phyloP scores from a whole-genome alignment of 2,329 filamentous ascomycete species.

The Diaporthe eres region DNA sequence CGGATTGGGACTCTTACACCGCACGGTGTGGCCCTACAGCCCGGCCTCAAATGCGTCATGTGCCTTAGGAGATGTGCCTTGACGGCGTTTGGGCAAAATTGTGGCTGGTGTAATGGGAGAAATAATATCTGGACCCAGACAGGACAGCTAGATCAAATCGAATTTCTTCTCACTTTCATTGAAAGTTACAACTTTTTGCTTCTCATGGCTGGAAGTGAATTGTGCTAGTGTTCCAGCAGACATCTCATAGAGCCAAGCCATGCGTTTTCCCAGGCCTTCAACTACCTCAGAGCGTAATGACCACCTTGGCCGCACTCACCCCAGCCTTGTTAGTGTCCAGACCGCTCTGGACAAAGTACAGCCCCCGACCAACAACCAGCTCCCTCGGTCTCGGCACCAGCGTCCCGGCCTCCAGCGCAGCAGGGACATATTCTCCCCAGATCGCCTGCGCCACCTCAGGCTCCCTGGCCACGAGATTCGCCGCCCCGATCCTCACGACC shows the following conservation, averaged over 20 bases:
- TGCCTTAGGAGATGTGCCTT: background rate
- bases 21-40: background rate
- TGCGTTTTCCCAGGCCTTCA: background rate
- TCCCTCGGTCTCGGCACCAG: constrained; percentile 47
- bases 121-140: too few relatives aligned
- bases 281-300: constrained; percentile 45
- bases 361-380: constrained; percentile 47
- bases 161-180: background rate
- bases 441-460: constrained; percentile 24
- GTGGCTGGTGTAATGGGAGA: background rate
- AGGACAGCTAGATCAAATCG: background rate
- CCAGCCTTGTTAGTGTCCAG: constrained; percentile 49
- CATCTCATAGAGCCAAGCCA: background rate
- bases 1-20: background rate
- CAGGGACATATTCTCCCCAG: constrained; percentile 46
- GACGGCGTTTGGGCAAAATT: background rate
- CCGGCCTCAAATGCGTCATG: background rate
- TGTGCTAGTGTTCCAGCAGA: background rate
- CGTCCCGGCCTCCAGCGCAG: constrained; percentile 46
- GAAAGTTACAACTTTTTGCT: too few relatives aligned
- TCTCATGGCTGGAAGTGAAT: too few relatives aligned
- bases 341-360: constrained; percentile 50
- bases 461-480: constrained; percentile 25
- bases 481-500: constrained; percentile 21
- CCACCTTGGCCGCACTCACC: constrained; percentile 56